Base-by-base conservation (phyloP, 179 eudicot genomes). In the Beta lomatogona region DNA sequence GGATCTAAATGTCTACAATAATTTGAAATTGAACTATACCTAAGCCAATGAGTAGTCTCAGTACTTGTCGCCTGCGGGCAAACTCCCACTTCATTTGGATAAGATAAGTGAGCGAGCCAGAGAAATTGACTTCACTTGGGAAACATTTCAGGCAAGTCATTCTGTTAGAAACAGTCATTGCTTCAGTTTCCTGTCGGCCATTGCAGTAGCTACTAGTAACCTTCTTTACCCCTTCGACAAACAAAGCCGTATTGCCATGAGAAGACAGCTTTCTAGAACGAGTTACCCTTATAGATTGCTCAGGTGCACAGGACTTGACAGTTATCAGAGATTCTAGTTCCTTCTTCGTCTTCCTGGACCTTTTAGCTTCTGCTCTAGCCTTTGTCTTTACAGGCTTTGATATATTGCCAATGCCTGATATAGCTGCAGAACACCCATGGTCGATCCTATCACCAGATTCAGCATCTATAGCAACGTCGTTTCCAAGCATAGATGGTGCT, bases 41-140 rank as follows among this genome's bases (percentile, higher is more conserved):
- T 88, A 91, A 85, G 83, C 90, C 87, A 48, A 87, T 75, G 15
- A 92, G 93, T 71, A 91, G 82, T 80, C 89, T 89, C 85, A 93
- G 75, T 60, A 83, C 84, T 77, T 88, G 90, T 77, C 86, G 87
- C 84, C 97, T 87, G 81, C 97, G 90, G 55, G 81, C 86, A 73
- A 91, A 86, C 89, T 97, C 98, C 98, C 97, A 93, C 80, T 88
- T 92, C 90, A 93, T 74, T 79, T 67, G 85, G 66, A 90, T 83
- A 71, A 87, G 78, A 80, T 80, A 79, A 61, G 55, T 81, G 48
- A 94, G 16, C n/a, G 89, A 86, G 66, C 89, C 87, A 75, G 86
- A 80, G 63, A 61, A 63, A 54, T 81, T 70, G 71, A 86, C 80
- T 80, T 88, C 90, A 65, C 50, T 76, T 60, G 80, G 87, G 75